A percentile compares a stretch with the other conserved stretches of the same genome.
Conservation (phyloP, 225 moss, liverwort and hornwort species). For the Neckera pumila region DNA sequence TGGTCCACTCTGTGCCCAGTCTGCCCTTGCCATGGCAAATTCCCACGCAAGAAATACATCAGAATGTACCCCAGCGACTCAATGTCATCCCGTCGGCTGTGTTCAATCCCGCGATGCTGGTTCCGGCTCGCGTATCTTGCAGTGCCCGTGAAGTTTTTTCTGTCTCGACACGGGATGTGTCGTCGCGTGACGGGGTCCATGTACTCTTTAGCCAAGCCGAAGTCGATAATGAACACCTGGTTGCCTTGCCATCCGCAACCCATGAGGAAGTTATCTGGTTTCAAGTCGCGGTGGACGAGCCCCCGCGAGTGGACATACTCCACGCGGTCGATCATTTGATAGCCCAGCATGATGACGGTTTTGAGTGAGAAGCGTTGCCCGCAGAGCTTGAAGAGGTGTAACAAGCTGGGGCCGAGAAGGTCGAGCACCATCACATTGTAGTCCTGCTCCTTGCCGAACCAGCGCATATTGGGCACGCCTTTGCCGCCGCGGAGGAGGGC, state of each 20-base stretch:
- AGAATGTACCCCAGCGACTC: conserved; percentile 47
- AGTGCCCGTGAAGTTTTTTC: conserved; percentile 35
- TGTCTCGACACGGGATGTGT: conserved; percentile 33
- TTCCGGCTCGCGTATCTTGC: conserved; percentile 43
- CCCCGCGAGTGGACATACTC: conserved; percentile 47
- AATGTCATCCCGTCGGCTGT: conserved; percentile 37
- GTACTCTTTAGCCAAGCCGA: conserved; percentile 39
- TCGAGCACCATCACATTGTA: conserved; percentile 54
- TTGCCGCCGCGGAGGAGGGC: conserved; percentile 30
- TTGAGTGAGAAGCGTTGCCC: conserved; percentile 38
- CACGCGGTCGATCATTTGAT: conserved; percentile 52
- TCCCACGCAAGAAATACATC: conserved; percentile 38
- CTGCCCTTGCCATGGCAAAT: conserved; percentile 32
- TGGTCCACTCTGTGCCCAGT: conserved; percentile 16
- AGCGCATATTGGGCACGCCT: conserved; percentile 49
- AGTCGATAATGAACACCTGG: conserved; percentile 46
- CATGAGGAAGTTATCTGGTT: conserved; percentile 51
- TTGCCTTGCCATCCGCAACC: conserved; percentile 43
- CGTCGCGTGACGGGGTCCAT: conserved; percentile 22
- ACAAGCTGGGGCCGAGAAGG: conserved; percentile 33
- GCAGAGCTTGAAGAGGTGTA: conserved; percentile 44
- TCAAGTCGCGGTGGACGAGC: conserved; percentile 39
- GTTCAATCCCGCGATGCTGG: conserved; percentile 38
- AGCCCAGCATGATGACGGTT: conserved; percentile 46
- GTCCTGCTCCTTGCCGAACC: conserved; percentile 51